Base-by-base conservation (phyloP, 1,284 basidiomycete species). In the Sporisorium graminicola region DNA sequence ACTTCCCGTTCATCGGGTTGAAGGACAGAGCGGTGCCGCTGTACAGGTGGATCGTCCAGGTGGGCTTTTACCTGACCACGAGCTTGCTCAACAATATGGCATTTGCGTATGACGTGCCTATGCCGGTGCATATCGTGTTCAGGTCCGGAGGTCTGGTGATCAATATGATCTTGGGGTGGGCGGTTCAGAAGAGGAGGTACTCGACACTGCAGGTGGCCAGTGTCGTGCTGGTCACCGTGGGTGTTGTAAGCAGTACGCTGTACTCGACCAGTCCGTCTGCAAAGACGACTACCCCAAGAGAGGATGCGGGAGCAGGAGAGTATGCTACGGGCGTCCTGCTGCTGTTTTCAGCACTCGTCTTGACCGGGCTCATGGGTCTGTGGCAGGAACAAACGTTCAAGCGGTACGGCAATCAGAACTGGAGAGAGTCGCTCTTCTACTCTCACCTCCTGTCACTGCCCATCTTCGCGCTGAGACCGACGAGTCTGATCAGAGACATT, bases 71-170 rank as follows among this genome's bases (percentile, higher is more conserved):
- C 86, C 91, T 93, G 69, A 86, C 89, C 8, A 89, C 94, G 62
- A 94, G 92, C n/a, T 84, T 91, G 61, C 87, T 98, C 79, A 98
- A 98, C 87, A 98, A 97, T 86, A 90, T 90, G 26, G 95, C 94
- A 0, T 97, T 98, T 84, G 92, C 90, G 4, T 94, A 72, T 57
- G 86, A 89, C 65, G 92, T 97, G 64, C 94, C 95, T 16, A 93
- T 97, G 90, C 88, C 93, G 0, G 92, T 98, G 1, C 95, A 98
- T 86, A 97, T 98, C 85, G 93, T 98, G 65, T 98, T 97, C 83
- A 89, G 95, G 40, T 94, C 93, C 78, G 94, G 93, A 1, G 95
- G 94, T n/a, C 86, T 94, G 80, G 89, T 92, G n/a, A 87, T 93
- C 51, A 93, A 91, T 79, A 91, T 94, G 89, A 46, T 92, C 10